These are phyloP conservation scores for Paradendryphiella salina DNA, from an alignment of 2,329 filamentous ascomycete genomes.

Conservation along the genomic window DNA sequence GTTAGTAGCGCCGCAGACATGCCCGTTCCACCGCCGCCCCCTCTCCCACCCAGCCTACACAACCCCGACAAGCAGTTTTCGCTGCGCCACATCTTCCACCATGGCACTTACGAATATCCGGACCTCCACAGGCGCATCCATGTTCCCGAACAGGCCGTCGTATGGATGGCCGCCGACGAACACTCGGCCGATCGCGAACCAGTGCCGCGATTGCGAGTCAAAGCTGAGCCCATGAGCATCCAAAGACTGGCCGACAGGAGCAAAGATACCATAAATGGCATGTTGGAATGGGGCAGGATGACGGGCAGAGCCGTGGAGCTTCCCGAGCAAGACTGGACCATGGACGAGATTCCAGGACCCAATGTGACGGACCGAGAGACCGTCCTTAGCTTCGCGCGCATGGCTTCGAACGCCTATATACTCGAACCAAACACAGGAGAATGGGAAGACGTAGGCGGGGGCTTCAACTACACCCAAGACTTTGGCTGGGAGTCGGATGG, in stretches of 20 bases:
- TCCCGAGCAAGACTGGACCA: slow-evolving; percentile 75
- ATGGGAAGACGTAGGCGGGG: slow-evolving; percentile 71
- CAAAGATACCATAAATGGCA: slow-evolving; percentile 73
- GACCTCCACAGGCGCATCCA: slow-evolving; percentile 76
- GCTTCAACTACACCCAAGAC: slow-evolving; percentile 82
- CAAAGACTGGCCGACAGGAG: slow-evolving; percentile 80
- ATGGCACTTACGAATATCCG: slow-evolving; percentile 79
- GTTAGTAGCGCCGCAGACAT: slow-evolving; percentile 47
- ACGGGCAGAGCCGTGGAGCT: slow-evolving; percentile 69
- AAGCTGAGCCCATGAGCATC: slow-evolving; percentile 69
- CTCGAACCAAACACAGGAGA: slow-evolving; percentile 70
- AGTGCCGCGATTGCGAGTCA: slow-evolving; percentile 54
- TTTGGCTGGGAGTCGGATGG: slow-evolving; percentile 94
- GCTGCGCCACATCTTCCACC: slow-evolving; percentile 89
- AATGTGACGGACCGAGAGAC: slow-evolving; percentile 85
- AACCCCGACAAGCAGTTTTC: slow-evolving; percentile 37
- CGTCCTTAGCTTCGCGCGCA: slow-evolving; percentile 79
- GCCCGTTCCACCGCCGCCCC: slow-evolving; percentile 32
- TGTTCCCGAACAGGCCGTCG: slow-evolving; percentile 62
- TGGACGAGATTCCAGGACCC: slow-evolving; percentile 76
- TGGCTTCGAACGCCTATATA: slow-evolving; percentile 89
- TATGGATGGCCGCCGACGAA: slow-evolving; percentile 67
- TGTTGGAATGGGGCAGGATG: slow-evolving; percentile 72
- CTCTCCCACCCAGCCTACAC: slow-evolving; percentile 27
- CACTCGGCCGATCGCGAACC: slow-evolving; percentile 46